Percentiles rank a stretch among this genome's conserved stretches.
phyloP scores from a whole-genome alignment of 495 filamentous ascomycete species.

The Penicillium cinerascens region DNA sequence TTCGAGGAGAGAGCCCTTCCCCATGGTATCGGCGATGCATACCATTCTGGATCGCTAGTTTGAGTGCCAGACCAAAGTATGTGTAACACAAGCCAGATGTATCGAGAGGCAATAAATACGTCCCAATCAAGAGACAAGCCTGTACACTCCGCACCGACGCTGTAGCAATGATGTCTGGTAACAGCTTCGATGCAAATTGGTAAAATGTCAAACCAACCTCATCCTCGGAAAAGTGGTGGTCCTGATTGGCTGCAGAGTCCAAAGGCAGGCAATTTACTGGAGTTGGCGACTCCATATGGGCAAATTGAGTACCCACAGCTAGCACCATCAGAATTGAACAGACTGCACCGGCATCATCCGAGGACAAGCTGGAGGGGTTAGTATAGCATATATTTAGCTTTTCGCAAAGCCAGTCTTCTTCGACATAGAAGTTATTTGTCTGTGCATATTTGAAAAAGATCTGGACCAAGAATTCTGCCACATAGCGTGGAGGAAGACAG shows the following conservation, averaged over 20 bases:
- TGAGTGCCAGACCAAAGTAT: slow-evolving; percentile 49
- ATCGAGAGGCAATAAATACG: slow-evolving; percentile 49
- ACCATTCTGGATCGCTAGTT: slow-evolving; percentile 52
- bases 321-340: slow-evolving; percentile 50
- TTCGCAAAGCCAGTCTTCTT: slow-evolving; percentile 46
- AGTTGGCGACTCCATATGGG: slow-evolving; percentile 47
- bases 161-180: slow-evolving; percentile 53
- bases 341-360: slow-evolving; percentile 44
- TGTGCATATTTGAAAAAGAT: slow-evolving; percentile 54
- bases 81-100: slow-evolving; percentile 50
- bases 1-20: slow-evolving; percentile 39
- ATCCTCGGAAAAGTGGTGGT: slow-evolving; percentile 48
- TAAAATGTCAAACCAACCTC: slow-evolving; percentile 52
- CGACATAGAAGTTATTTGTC: slow-evolving; percentile 51
- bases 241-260: slow-evolving; percentile 29
- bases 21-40: slow-evolving; percentile 51
- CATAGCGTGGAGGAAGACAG: slow-evolving; percentile 48
- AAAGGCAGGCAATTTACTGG: slow-evolving; percentile 39
- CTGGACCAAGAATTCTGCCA: slow-evolving; percentile 49
- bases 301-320: slow-evolving; percentile 52
- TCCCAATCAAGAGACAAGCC: slow-evolving; percentile 48
- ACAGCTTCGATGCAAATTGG: slow-evolving; percentile 46
- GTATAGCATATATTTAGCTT: slow-evolving; percentile 46
- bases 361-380: slow-evolving; percentile 35
- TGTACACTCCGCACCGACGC: slow-evolving; percentile 52